Conservation (phyloP, 192 early-diverging fungal species). For the Dissophora ornata region DNA sequence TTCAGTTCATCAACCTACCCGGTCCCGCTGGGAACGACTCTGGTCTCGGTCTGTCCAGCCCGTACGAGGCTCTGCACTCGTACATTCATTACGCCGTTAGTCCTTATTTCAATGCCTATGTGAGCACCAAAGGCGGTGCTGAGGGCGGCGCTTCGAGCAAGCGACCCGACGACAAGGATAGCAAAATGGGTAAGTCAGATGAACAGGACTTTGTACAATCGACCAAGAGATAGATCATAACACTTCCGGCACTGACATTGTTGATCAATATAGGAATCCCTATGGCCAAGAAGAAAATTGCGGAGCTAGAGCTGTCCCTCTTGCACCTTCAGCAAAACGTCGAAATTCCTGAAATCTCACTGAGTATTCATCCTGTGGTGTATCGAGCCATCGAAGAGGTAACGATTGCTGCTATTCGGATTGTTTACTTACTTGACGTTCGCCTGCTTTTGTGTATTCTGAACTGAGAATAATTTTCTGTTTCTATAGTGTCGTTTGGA, state of each 20-base stretch:
- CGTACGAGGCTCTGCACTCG: slow-evolving; percentile 91
- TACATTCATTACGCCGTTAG: slow-evolving; percentile 94
- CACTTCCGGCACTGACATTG: too few relatives aligned
- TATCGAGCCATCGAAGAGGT: slow-evolving; percentile 71
- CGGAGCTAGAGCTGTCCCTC: slow-evolving; percentile 95
- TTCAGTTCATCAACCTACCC: slow-evolving; percentile 93
- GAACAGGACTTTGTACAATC: slow-evolving; percentile 3
- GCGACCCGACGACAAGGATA: slow-evolving; percentile 70
- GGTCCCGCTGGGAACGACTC: slow-evolving; percentile 69
- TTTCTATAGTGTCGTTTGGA: slow-evolving; percentile 68
- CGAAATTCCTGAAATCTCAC: slow-evolving; percentile 92
- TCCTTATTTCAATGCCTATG: slow-evolving; percentile 97
- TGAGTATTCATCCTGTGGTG: slow-evolving; percentile 90
- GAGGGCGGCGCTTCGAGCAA: slow-evolving; percentile 54
- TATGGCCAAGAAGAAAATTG: slow-evolving; percentile 98
- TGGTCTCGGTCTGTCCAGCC: slow-evolving; percentile 57
- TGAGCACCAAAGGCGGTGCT: slow-evolving; percentile 72
- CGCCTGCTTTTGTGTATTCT: too few relatives aligned
- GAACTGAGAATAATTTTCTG: not conserved
- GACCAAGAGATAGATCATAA: too few relatives aligned
- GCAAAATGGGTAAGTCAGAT: slow-evolving; percentile 78
- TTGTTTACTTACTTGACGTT: too few relatives aligned
- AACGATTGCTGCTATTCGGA: too few relatives aligned
- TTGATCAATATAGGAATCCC: slow-evolving; percentile 73
- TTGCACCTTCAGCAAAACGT: slow-evolving; percentile 97